phyloP scores from a whole-genome alignment of 306 rosid genomes.

The Vigna reflexopilosa region DNA sequence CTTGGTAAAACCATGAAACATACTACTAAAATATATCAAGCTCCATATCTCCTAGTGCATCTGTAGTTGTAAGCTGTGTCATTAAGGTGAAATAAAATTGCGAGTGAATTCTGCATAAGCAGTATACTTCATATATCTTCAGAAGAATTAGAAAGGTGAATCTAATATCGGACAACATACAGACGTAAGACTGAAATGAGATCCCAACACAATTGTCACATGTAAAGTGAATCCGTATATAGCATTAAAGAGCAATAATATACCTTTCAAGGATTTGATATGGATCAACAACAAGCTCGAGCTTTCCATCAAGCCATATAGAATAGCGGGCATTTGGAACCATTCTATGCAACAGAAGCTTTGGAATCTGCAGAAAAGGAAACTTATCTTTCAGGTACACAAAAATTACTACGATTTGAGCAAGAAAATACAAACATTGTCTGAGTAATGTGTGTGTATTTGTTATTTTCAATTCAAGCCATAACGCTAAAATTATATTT shows the following conservation, averaged over 20 bases:
- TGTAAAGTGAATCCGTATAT: slow-evolving; percentile 21
- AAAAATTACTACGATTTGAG: slow-evolving; percentile 12
- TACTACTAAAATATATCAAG: slow-evolving; percentile 1
- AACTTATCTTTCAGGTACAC: slow-evolving; percentile 41
- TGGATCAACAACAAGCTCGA: slow-evolving; percentile 92
- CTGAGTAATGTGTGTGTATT: background rate
- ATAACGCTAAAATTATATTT: slow-evolving; percentile 33
- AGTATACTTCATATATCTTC: background rate
- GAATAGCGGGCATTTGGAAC: slow-evolving; percentile 94
- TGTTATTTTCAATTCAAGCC: slow-evolving; percentile 19
- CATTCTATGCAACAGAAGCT: slow-evolving; percentile 90
- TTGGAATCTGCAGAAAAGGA: slow-evolving; percentile 75
- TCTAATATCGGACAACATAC: background rate
- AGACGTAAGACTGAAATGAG: slow-evolving; percentile 7
- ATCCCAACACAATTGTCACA: background rate
- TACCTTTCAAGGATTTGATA: slow-evolving; percentile 93
- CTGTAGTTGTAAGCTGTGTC: background rate
- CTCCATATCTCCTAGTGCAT: background rate
- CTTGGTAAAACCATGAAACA: slow-evolving; percentile 8
- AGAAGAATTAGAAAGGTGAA: slow-evolving; percentile 35
- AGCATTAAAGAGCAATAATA: slow-evolving; percentile 19
- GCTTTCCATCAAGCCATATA: slow-evolving; percentile 94
- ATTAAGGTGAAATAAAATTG: background rate
- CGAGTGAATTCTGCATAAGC: slow-evolving; percentile 15
- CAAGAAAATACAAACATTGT: slow-evolving; percentile 27